Percentiles rank a stretch among this genome's conserved stretches.
Evolutionary conservation across 176 grass and related monocot genomes (phyloP).

Genomic region (Musa itinerans): DNA sequence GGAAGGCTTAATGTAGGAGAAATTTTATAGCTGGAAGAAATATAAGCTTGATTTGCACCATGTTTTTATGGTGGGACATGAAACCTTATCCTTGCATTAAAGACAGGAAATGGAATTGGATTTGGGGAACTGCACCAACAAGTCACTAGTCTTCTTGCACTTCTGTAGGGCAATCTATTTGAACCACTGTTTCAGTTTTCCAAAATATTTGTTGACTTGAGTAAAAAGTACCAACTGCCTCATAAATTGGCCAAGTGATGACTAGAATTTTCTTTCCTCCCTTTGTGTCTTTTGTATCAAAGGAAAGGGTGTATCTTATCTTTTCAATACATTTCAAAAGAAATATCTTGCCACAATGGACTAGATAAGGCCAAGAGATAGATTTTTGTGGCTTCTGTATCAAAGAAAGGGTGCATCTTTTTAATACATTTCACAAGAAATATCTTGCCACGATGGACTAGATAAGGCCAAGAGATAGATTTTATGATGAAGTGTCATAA

Average conservation of each 20-base stretch:
- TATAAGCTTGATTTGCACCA: too few relatives aligned
- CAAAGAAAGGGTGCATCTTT: neutral
- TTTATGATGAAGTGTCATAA: too few relatives aligned
- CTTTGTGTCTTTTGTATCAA: neutral
- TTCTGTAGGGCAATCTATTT: neutral
- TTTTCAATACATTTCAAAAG: neutral
- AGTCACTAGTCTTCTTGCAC: neutral
- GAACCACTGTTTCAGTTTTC: too few relatives aligned
- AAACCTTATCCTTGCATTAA: neutral
- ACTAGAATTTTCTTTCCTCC: neutral
- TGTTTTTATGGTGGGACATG: neutral
- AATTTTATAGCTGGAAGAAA: too few relatives aligned
- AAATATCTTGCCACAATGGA: neutral
- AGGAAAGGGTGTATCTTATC: neutral
- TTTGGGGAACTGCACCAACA: conserved; percentile 1
- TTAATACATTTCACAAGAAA: neutral
- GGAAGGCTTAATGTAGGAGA: neutral
- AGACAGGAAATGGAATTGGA: neutral
- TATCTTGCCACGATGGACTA: neutral
- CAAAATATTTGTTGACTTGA: neutral
- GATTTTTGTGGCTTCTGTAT: too few relatives aligned
- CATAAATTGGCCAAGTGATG: neutral
- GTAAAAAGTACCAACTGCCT: neutral
- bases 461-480: too few relatives aligned
- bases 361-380: too few relatives aligned